Percentiles rank a stretch among this genome's conserved stretches.
Evolutionary conservation across 306 rosid species (phyloP).

Genomic region (Lathyrus aphaca): DNA sequence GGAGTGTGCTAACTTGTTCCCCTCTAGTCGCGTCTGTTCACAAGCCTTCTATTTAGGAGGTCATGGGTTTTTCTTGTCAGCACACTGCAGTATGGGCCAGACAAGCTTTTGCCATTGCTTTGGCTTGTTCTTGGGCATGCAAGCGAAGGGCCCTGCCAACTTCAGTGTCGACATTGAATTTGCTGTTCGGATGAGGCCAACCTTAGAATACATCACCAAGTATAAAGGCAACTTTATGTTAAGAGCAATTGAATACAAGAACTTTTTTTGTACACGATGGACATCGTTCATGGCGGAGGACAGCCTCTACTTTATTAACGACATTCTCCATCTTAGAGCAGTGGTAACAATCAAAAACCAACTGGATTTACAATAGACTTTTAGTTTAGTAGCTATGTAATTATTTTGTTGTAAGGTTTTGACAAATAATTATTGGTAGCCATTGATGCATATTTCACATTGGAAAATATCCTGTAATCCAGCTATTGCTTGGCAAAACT

Average conservation of each 20-base stretch:
- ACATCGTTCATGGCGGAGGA: slow-evolving; percentile 85
- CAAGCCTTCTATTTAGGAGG: slow-evolving; percentile 96
- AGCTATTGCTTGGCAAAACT: background rate
- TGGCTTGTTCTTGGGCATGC: too few species aligned
- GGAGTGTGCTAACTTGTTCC: slow-evolving; percentile 75
- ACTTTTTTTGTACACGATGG: slow-evolving; percentile 82
- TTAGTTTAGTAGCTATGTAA: slow-evolving; percentile 31
- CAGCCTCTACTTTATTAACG: slow-evolving; percentile 77
- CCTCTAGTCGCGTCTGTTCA: slow-evolving; percentile 87
- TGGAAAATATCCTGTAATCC: too few species aligned
- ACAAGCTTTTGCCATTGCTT: too few species aligned
- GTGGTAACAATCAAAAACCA: slow-evolving; percentile 86
- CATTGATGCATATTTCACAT: too few species aligned
- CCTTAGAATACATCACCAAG: slow-evolving; percentile 77
- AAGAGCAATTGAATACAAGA: slow-evolving; percentile 79
- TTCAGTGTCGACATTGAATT: too few species aligned
- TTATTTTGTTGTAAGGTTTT: slow-evolving; percentile 1
- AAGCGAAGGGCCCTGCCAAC: too few species aligned
- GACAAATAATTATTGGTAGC: background rate
- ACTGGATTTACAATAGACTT: background rate
- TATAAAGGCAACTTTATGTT: slow-evolving; percentile 92
- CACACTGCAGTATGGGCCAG: too few species aligned
- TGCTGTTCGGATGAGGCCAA: too few species aligned
- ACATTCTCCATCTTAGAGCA: slow-evolving; percentile 89
- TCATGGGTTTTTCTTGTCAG: too few species aligned